A percentile compares a stretch with the other conserved stretches of the same genome.
phyloP scores from a whole-genome alignment of 2,329 filamentous ascomycete species.

The Pseudocercospora macadamiae region DNA sequence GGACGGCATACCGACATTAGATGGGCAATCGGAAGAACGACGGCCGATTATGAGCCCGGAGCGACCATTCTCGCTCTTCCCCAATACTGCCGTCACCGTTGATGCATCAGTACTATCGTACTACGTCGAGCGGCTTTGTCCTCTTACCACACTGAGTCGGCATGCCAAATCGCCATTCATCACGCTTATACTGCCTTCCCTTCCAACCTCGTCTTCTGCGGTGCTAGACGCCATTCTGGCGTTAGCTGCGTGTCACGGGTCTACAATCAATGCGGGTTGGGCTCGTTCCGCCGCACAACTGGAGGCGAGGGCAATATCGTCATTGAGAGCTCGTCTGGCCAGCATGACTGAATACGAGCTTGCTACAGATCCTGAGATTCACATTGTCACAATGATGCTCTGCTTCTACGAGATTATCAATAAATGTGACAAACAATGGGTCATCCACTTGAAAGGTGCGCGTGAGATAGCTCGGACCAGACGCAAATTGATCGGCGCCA shows the following conservation, averaged over 20 bases:
- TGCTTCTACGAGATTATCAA: conserved; percentile 10
- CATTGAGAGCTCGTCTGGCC: background rate
- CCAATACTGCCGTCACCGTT: background rate
- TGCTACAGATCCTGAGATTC: conserved; percentile 4
- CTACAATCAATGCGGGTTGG: background rate
- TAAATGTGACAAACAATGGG: conserved; percentile 5
- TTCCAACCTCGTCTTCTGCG: background rate
- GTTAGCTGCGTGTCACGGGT: conserved; percentile 3
- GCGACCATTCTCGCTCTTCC: background rate
- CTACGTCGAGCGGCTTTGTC: conserved; percentile 1
- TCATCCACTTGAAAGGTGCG: conserved; percentile 7
- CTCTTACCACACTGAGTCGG: conserved; percentile 3
- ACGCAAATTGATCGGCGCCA: background rate
- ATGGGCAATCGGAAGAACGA: background rate
- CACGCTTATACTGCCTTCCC: background rate
- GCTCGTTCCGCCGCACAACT: background rate
- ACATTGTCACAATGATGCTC: conserved; percentile 8
- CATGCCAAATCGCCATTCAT: background rate
- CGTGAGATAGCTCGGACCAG: conserved; percentile 5
- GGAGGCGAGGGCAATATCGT: background rate
- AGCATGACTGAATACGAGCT: background rate
- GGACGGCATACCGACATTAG: background rate
- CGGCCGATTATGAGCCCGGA: background rate
- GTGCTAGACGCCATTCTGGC: conserved; percentile 6
- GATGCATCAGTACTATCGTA: conserved; percentile 2